A percentile compares a stretch with the other conserved stretches of the same genome.
phyloP scores from a whole-genome alignment of 2,329 filamentous ascomycete species.

The Fusarium sp. region DNA sequence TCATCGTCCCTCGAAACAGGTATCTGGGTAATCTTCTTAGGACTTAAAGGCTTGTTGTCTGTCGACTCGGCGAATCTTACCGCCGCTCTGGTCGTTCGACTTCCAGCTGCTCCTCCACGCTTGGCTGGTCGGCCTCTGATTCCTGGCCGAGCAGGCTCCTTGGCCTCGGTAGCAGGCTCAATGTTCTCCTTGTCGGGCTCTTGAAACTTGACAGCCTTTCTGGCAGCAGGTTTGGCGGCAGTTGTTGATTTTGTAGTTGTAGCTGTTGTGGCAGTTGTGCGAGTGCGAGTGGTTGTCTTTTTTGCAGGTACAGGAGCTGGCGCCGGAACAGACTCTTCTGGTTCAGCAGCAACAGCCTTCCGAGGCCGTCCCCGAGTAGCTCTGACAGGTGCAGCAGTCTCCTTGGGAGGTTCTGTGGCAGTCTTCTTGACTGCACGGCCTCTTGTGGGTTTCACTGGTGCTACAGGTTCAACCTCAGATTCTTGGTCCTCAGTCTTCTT shows the following conservation, averaged over 20 bases:
- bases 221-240: slow-evolving; percentile 55
- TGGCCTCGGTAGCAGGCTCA: slow-evolving; percentile 51
- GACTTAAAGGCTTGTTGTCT: slow-evolving; percentile 64
- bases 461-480: slow-evolving; percentile 26
- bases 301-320: slow-evolving; percentile 45
- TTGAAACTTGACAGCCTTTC: slow-evolving; percentile 71
- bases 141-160: slow-evolving; percentile 47
- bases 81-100: slow-evolving; percentile 48
- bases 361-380: slow-evolving; percentile 55
- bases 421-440: slow-evolving; percentile 42
- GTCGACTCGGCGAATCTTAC: slow-evolving; percentile 45
- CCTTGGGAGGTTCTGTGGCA: slow-evolving; percentile 34
- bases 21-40: slow-evolving; percentile 71
- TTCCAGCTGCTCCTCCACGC: slow-evolving; percentile 42
- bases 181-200: slow-evolving; percentile 72
- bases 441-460: slow-evolving; percentile 42
- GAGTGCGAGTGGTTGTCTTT: slow-evolving; percentile 44
- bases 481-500: slow-evolving; percentile 51
- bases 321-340: slow-evolving; percentile 38
- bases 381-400: slow-evolving; percentile 42
- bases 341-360: slow-evolving; percentile 45
- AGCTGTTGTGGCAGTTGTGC: slow-evolving; percentile 40
- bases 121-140: slow-evolving; percentile 56
- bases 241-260: slow-evolving; percentile 47
- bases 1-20: slow-evolving; percentile 56